Base-by-base conservation (phyloP, 768 basidiomycete genomes). In the Leccinum boreale region DNA sequence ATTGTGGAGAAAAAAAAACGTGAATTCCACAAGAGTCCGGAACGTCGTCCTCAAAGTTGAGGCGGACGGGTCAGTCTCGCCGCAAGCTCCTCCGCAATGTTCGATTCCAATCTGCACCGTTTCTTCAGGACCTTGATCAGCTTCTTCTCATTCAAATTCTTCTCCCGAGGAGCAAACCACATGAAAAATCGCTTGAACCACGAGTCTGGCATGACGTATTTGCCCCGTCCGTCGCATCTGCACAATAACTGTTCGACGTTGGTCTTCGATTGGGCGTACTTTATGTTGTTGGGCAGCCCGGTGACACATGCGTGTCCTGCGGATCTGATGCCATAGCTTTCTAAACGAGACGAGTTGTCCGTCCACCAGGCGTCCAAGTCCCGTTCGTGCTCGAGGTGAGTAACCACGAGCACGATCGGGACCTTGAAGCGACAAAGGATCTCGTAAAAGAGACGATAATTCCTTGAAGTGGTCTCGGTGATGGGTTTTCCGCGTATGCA, bases 361-460 rank as follows among this genome's bases (percentile, higher is more conserved):
- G 44, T 52, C 73, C 72, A 74, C 73, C 71, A 75, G 5, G 31
- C 55, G 4, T 75, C 64, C 73, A 75, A 71, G 46, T 55, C 31
- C 17, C n/a, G 17, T 33, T 73, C 72, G 3, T 63, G 57, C 49
- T 78, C 79, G n/a, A 79, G 67, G 36, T 77, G 73, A 0, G 35
- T 36, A 17, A 36, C 7, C 35, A 36, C 35, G 35, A 36, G 35
- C 15, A 7, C 35, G 15, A 36, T 17, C 12, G 35, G 35, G 35
- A 36, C 35, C 35, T 36, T 6, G 15, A 7, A 36, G 6, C 35
- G 15, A 36, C 35, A 36, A 12, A 36, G 14, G 6, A 36, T 36
- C 35, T 36, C 35, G 35, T 36, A 36, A 36, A 36, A 36, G 35
- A 35, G 33, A 15, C 33, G 33, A 36, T 36, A 36, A 17, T 36